Percentiles rank a stretch among this genome's conserved stretches.
These are phyloP conservation scores for Entomortierella lignicola DNA, from an alignment of 192 early-diverging fungal species.

Conservation along the genomic window DNA sequence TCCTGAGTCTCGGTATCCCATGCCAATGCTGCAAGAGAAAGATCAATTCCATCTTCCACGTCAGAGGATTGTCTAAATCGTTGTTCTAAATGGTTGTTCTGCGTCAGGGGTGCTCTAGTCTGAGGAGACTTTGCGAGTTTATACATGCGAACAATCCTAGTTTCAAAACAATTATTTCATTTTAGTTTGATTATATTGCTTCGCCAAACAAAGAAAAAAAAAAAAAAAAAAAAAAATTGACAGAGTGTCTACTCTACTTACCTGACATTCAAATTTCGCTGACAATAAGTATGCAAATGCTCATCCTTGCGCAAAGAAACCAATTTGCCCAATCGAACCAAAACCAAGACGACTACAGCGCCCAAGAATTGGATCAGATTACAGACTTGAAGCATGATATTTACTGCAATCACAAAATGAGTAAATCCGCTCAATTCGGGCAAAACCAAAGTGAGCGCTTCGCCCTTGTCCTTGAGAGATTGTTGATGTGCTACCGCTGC, in stretches of 20 bases:
- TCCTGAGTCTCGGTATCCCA: conserved; percentile 53
- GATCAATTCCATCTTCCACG: conserved; percentile 36
- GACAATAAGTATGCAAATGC: conserved; percentile 47
- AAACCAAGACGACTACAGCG: conserved; percentile 15
- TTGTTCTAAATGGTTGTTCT: conserved; percentile 33
- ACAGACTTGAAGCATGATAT: conserved; percentile 47
- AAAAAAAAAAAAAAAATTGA: no score
- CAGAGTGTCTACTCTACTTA: no score
- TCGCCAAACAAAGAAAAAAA: not conserved
- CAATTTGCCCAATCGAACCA: conserved; percentile 32
- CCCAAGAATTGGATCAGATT: conserved; percentile 37
- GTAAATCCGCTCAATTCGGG: conserved; percentile 34
- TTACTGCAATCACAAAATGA: conserved; percentile 28
- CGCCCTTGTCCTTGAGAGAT: conserved; percentile 20
- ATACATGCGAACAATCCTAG: conserved; percentile 36
- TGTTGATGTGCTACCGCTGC: conserved; percentile 32
- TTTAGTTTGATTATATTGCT: not conserved
- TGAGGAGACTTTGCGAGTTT: conserved; percentile 34
- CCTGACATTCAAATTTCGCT: conserved; percentile 48
- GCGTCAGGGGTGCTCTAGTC: conserved; percentile 26
- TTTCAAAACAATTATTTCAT: not conserved
- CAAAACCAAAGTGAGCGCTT: conserved; percentile 23
- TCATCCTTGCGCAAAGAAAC: conserved; percentile 39
- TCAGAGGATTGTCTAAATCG: conserved; percentile 25
- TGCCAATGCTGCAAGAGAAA: conserved; percentile 24